phyloP scores from a whole-genome alignment of 805 yeast species.

The Kuraishia hungarica region DNA sequence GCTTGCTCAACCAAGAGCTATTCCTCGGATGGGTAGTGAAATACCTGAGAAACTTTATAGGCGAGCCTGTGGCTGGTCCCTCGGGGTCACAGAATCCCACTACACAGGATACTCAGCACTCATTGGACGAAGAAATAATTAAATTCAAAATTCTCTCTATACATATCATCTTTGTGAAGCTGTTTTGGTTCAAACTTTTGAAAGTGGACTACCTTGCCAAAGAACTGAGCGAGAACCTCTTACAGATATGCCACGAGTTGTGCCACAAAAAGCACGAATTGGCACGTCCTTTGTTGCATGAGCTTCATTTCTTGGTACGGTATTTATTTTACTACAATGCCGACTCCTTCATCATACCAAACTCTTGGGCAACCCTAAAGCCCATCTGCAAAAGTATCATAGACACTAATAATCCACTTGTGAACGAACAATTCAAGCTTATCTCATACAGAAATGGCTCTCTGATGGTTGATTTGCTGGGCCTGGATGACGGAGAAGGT shows the following conservation, averaged over 20 bases:
- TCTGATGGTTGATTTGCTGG: conserved; percentile 39
- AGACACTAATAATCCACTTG: conserved; percentile 22
- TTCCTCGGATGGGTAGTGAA: conserved; percentile 60
- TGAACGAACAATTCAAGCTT: conserved; percentile 43
- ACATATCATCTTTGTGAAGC: conserved; percentile 42
- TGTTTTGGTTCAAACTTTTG: conserved; percentile 66
- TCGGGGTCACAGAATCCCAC: background rate
- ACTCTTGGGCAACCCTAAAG: conserved; percentile 49
- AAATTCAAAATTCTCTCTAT: conserved; percentile 17
- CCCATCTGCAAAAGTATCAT: conserved; percentile 34
- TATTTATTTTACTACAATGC: conserved; percentile 40
- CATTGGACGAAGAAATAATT: background rate
- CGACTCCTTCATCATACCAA: conserved; percentile 58
- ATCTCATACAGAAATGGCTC: conserved; percentile 67
- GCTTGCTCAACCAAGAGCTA: conserved; percentile 49
- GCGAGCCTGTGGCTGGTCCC: background rate
- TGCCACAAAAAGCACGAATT: conserved; percentile 1
- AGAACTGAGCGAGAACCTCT: conserved; percentile 52
- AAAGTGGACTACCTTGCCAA: conserved; percentile 50
- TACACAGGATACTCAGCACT: background rate
- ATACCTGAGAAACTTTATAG: conserved; percentile 25
- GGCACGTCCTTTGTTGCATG: conserved; percentile 12
- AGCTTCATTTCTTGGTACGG: conserved; percentile 25
- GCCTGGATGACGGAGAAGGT: background rate
- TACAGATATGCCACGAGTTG: conserved; percentile 33